These are phyloP conservation scores for Trichoderma erinaceum DNA, from an alignment of 495 filamentous ascomycete genomes.

Conservation along the genomic window DNA sequence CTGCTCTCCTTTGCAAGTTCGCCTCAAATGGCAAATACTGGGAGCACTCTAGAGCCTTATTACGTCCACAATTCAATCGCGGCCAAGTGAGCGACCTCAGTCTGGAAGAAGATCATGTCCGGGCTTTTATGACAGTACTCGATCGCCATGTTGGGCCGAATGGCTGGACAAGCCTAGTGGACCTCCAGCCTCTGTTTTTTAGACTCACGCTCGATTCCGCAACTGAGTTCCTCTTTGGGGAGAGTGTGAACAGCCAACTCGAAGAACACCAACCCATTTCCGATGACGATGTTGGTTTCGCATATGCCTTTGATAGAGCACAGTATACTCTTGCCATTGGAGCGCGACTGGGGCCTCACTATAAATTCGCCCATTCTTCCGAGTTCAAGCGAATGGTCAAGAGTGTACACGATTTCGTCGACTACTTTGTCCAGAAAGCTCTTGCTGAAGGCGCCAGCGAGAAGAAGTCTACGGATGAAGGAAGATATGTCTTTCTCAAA, in stretches of 20 bases:
- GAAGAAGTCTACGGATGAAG: slow-evolving; percentile 16
- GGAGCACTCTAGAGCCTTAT: slow-evolving; percentile 56
- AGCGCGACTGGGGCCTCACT: not conserved
- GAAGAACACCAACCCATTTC: not conserved
- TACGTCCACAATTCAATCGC: slow-evolving; percentile 58
- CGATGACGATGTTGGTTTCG: slow-evolving; percentile 15
- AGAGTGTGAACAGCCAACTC: slow-evolving; percentile 31
- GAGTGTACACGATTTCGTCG: not conserved
- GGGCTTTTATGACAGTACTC: slow-evolving; percentile 34
- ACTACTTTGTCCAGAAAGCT: slow-evolving; percentile 17
- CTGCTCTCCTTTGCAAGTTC: slow-evolving; percentile 34
- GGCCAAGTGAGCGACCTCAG: slow-evolving; percentile 55
- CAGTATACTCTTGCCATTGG: not conserved
- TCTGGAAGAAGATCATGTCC: slow-evolving; percentile 55
- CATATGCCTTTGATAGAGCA: not conserved
- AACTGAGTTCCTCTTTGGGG: slow-evolving; percentile 69
- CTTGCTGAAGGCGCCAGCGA: slow-evolving; percentile 16
- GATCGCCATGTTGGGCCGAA: not conserved
- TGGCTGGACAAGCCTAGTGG: slow-evolving; percentile 31
- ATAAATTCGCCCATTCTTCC: not conserved
- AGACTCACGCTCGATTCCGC: slow-evolving; percentile 61
- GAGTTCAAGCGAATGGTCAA: not conserved
- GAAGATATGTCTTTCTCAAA: slow-evolving; percentile 57
- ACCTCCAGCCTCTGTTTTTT: slow-evolving; percentile 63
- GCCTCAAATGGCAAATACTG: slow-evolving; percentile 59